phyloP scores from a whole-genome alignment of 768 basidiomycete genomes.

The Lactifluus piperatus region DNA sequence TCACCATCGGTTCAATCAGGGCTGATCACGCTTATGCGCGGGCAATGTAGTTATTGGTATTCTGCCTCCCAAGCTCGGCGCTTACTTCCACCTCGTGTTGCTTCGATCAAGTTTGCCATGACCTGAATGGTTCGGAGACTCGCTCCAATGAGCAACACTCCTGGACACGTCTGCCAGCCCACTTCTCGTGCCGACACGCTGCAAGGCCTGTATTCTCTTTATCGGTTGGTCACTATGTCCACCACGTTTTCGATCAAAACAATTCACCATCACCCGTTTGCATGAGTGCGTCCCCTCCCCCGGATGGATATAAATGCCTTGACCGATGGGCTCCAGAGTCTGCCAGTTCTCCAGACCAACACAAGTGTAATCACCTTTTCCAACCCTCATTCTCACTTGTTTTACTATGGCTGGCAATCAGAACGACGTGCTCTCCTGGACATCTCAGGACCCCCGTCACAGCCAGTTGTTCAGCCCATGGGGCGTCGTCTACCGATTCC shows the following conservation, averaged over 20 bases:
- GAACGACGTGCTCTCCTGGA: slow-evolving; percentile 73
- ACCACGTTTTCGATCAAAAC: slow-evolving; percentile 67
- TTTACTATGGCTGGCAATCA: slow-evolving; percentile 35
- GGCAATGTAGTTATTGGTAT: slow-evolving; percentile 17
- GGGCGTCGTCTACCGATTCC: slow-evolving; percentile 76
- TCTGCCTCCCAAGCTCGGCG: slow-evolving; percentile 32
- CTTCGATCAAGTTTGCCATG: slow-evolving; percentile 55
- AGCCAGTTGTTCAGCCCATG: slow-evolving; percentile 76
- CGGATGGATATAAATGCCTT: slow-evolving; percentile 40
- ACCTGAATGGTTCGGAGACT: slow-evolving; percentile 48
- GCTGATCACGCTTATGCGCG: slow-evolving; percentile 24
- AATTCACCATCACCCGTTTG: slow-evolving; percentile 45
- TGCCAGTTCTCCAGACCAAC: slow-evolving; percentile 22
- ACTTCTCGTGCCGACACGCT: slow-evolving; percentile 69
- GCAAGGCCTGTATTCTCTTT: slow-evolving; percentile 57
- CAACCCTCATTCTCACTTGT: slow-evolving; percentile 24
- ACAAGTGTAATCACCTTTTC: slow-evolving; percentile 18
- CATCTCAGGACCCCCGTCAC: slow-evolving; percentile 77
- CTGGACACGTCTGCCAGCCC: slow-evolving; percentile 47
- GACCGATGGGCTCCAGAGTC: slow-evolving; percentile 17
- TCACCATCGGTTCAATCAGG: slow-evolving; percentile 15
- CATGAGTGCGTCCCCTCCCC: slow-evolving; percentile 38
- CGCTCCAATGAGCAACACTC: slow-evolving; percentile 65
- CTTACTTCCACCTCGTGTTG: slow-evolving; percentile 54
- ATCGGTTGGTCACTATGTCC: slow-evolving; percentile 65